Evolutionary conservation across 306 rosid species (phyloP), one percentile per base, ranked within the genome.

Genomic region (Rubus parviflorus): DNA sequence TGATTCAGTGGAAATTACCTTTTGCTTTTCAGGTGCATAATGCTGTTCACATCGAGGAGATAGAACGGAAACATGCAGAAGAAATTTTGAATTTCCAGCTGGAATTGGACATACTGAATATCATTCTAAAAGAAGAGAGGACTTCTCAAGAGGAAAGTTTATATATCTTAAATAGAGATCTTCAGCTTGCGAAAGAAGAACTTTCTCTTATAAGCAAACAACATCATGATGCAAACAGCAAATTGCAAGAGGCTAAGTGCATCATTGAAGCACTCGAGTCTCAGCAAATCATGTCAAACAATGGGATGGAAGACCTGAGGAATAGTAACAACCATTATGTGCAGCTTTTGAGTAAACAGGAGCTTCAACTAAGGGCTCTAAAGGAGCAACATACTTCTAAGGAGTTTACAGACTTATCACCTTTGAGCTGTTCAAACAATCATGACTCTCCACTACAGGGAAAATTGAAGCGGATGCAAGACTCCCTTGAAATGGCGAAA

Each of bases 401-500:
- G 77, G 92, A 88, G 77, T 72, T 88, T 8, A 83, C 67, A 58
- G 85, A 88, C 53, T 76, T 74, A 65, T 81, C 87, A 61, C 76
- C 86, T 77, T 71, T 77, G 51, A 82, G 78, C 71, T 76, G 72
- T 80, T 77, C 77, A 1, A 85, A 72, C 81, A 71, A 72, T 74
- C 84, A 83, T 17, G 76, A 80, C 65, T 84, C 84, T 47, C 90
- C 85, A 51, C 74, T 92, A 73, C 91, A 85, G 75, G 74, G 62
- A 66, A 92, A 87, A 77, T 80, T 95, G 84, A 87, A 79, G 85
- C 87, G 87, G 86, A 90, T 95, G 99, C 92, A 92, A 78, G 76
- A 84, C 75, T 95, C 99, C 65, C 97, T 95, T 62, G 99, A 95
- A 82, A 90, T 85, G 78, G 96, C 99, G 41, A 95, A 92, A 89